A percentile compares a stretch with the other conserved stretches of the same genome.
Evolutionary conservation across 164 flowering plant species (phyloP).

Genomic region (Stephania japonica): DNA sequence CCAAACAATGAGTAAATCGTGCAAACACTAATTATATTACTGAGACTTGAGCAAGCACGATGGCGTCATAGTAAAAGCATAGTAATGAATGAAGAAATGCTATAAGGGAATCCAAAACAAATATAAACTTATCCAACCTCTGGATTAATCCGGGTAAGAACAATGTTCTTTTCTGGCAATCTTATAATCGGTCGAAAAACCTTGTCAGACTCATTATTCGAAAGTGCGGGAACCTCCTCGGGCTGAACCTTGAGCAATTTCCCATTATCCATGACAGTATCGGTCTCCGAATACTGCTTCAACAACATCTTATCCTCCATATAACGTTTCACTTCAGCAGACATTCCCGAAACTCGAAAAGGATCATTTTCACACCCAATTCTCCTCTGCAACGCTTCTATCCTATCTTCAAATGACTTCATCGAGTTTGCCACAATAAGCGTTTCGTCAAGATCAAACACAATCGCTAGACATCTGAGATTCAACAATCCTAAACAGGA

Average conservation of each 20-base stretch:
- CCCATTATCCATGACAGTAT: slow-evolving; percentile 68
- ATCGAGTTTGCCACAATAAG: slow-evolving; percentile 95
- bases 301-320: slow-evolving; percentile 66
- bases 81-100: background rate
- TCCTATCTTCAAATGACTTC: slow-evolving; percentile 93
- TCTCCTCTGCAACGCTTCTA: slow-evolving; percentile 62
- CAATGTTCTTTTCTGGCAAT: slow-evolving; percentile 74
- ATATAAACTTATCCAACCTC: slow-evolving; percentile 67
- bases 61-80: background rate
- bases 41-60: background rate
- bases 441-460: slow-evolving; percentile 97
- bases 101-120: background rate
- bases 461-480: slow-evolving; percentile 73
- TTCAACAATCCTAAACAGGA: slow-evolving; percentile 74
- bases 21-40: background rate
- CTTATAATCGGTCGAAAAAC: slow-evolving; percentile 75
- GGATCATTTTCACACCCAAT: slow-evolving; percentile 64
- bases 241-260: slow-evolving; percentile 43
- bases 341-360: slow-evolving; percentile 53
- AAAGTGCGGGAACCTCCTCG: slow-evolving; percentile 60
- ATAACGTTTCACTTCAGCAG: slow-evolving; percentile 76
- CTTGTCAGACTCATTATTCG: slow-evolving; percentile 33
- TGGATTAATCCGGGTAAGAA: slow-evolving; percentile 94
- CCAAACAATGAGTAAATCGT: background rate
- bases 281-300: slow-evolving; percentile 79